Conservation (phyloP, 306 rosid genomes). For the Geum urbanum region DNA sequence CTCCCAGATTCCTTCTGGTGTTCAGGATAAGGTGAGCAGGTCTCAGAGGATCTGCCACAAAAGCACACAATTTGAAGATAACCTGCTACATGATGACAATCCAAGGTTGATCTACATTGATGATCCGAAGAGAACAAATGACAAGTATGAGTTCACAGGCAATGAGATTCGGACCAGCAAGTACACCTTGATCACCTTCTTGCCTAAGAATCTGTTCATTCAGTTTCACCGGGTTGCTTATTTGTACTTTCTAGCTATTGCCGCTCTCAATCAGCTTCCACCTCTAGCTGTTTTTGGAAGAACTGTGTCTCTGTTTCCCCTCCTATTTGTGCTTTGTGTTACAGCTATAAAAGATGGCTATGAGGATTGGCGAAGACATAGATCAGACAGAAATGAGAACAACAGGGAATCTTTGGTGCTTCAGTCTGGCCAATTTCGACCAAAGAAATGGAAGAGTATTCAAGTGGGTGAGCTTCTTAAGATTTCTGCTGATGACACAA, state of each 20-base stretch:
- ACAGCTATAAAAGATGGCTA: conserved; percentile 96
- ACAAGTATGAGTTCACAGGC: conserved; percentile 84
- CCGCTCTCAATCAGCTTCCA: conserved; percentile 96
- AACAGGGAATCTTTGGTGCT: conserved; percentile 67
- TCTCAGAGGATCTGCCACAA: conserved; percentile 57
- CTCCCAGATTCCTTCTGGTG: conserved; percentile 29
- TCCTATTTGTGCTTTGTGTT: conserved; percentile 78
- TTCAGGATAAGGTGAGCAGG: conserved; percentile 45
- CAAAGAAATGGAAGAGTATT: conserved; percentile 70
- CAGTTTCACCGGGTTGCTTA: conserved; percentile 96
- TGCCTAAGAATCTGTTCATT: conserved; percentile 85
- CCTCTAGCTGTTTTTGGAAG: conserved; percentile 95
- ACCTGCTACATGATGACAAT: conserved; percentile 43
- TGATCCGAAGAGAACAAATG: conserved; percentile 74
- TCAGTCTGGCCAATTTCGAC: conserved; percentile 50
- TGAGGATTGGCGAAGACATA: conserved; percentile 93
- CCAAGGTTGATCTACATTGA: conserved; percentile 76
- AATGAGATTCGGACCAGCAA: conserved; percentile 81
- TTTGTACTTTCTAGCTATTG: conserved; percentile 87
- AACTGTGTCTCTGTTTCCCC: conserved; percentile 81
- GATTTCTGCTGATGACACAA: conserved; percentile 71
- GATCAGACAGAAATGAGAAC: conserved; percentile 86
- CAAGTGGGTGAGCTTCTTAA: conserved; percentile 85
- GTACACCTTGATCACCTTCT: conserved; percentile 77
- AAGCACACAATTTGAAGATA: conserved; percentile 61